A percentile compares a stretch with the other conserved stretches of the same genome.
Conservation (phyloP, 1,284 basidiomycete species). For the Boletus holoroseus region DNA sequence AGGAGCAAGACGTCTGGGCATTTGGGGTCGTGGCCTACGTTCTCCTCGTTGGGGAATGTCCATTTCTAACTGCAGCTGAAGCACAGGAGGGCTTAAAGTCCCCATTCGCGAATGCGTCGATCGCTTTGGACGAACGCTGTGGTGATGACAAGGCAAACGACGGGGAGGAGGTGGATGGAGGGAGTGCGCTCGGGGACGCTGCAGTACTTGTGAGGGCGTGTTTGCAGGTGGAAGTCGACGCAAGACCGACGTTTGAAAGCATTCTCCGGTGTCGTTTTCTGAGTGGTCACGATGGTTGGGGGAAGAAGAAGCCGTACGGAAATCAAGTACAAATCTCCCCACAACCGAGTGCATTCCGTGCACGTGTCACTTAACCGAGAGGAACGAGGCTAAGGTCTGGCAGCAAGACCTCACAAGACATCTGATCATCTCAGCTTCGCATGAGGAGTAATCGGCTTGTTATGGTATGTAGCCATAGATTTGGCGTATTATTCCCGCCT, state of each 20-base stretch:
- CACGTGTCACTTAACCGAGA: slow-evolving; percentile 23
- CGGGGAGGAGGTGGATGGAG: slow-evolving; percentile 72
- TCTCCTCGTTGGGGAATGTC: slow-evolving; percentile 91
- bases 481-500: slow-evolving; percentile 6
- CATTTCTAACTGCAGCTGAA: slow-evolving; percentile 83
- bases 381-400: slow-evolving; percentile 18
- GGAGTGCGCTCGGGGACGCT: slow-evolving; percentile 76
- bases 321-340: slow-evolving; percentile 23
- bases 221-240: slow-evolving; percentile 63
- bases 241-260: slow-evolving; percentile 77
- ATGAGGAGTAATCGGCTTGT: not conserved
- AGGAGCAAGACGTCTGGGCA: slow-evolving; percentile 98
- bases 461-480: slow-evolving; percentile 13
- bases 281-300: slow-evolving; percentile 62
- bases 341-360: slow-evolving; percentile 32
- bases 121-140: slow-evolving; percentile 72
- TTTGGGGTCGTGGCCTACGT: slow-evolving; percentile 98
- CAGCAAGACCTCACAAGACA: slow-evolving; percentile 29
- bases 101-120: slow-evolving; percentile 66
- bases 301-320: slow-evolving; percentile 34
- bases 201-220: slow-evolving; percentile 76
- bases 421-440: slow-evolving; percentile 8
- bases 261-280: slow-evolving; percentile 77
- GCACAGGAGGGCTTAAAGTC: slow-evolving; percentile 75
- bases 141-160: slow-evolving; percentile 63